Evolutionary conservation across 2,329 filamentous ascomycete species (phyloP).

Genomic region (Plectosphaerella plurivora): DNA sequence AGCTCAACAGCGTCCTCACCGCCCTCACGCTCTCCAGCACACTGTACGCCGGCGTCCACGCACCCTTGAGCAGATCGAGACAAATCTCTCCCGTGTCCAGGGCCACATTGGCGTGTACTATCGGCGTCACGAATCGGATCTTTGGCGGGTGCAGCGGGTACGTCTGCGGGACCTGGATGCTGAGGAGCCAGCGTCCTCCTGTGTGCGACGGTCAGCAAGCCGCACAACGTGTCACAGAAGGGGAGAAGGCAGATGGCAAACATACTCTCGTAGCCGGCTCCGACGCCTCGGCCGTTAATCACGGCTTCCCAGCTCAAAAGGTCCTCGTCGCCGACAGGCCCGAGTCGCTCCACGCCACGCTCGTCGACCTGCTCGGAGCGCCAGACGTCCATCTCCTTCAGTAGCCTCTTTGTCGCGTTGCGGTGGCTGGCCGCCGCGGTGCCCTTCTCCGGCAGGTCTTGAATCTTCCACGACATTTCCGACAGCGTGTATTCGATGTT

Average conservation of each 20-base stretch:
- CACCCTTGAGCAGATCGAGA: slow-evolving; percentile 74
- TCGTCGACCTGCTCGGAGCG: slow-evolving; percentile 42
- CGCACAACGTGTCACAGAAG: no score
- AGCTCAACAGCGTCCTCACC: slow-evolving; percentile 64
- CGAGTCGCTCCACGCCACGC: slow-evolving; percentile 54
- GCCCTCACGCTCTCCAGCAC: slow-evolving; percentile 70
- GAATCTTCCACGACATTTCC: slow-evolving; percentile 12
- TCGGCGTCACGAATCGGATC: slow-evolving; percentile 76
- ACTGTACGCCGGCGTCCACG: slow-evolving; percentile 84
- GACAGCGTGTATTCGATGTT: not conserved
- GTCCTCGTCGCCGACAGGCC: slow-evolving; percentile 48
- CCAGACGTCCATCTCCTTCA: slow-evolving; percentile 54
- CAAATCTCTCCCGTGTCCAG: slow-evolving; percentile 82
- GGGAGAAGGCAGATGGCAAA: slow-evolving; percentile 3
- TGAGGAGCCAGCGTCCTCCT: slow-evolving; percentile 78
- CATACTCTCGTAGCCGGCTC: slow-evolving; percentile 52
- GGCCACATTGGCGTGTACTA: slow-evolving; percentile 78
- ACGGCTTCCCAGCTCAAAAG: slow-evolving; percentile 56
- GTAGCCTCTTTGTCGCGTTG: slow-evolving; percentile 48
- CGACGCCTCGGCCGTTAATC: slow-evolving; percentile 53
- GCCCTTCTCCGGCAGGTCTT: slow-evolving; percentile 10
- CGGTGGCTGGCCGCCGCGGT: slow-evolving; percentile 11
- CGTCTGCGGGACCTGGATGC: slow-evolving; percentile 67
- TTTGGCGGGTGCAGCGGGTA: slow-evolving; percentile 78
- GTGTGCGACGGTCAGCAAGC: slow-evolving; percentile 19